Percentiles rank a stretch among this genome's conserved stretches.
These are phyloP conservation scores for Fonsecaea erecta DNA, from an alignment of 2,329 filamentous ascomycete species.

Conservation along the genomic window DNA sequence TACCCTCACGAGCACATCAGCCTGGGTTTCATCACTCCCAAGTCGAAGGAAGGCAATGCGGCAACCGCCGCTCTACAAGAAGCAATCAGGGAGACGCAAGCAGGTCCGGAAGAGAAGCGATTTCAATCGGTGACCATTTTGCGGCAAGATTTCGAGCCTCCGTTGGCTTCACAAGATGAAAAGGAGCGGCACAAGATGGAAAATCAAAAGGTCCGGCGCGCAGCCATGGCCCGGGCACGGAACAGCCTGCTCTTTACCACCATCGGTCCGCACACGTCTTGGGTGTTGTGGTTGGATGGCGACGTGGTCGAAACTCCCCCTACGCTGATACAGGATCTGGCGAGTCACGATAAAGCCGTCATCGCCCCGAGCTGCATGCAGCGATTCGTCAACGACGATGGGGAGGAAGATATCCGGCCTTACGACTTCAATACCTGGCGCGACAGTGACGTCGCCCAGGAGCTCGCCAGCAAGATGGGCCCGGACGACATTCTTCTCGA, in stretches of 20 bases:
- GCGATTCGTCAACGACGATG: conserved; percentile 74
- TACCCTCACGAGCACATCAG: conserved; percentile 97
- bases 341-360: conserved; percentile 83
- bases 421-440: conserved; percentile 99
- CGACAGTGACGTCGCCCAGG: conserved; percentile 78
- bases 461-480: conserved; percentile 78
- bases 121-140: conserved; percentile 95
- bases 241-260: conserved; percentile 97
- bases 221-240: conserved; percentile 89
- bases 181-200: conserved; percentile 86
- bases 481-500: conserved; percentile 92
- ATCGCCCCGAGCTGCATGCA: conserved; percentile 97
- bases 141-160: conserved; percentile 89
- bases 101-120: conserved; percentile 75
- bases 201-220: conserved; percentile 83
- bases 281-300: conserved; percentile 94
- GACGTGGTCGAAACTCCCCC: conserved; percentile 89
- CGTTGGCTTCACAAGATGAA: conserved; percentile 79
- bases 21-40: conserved; percentile 93
- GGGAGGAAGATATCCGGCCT: conserved; percentile 72
- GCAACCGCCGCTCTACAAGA: conserved; percentile 83
- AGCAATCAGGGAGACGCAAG: conserved; percentile 83
- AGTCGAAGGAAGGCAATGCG: conserved; percentile 86
- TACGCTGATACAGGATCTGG: conserved; percentile 87
- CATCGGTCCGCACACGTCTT: conserved; percentile 84